Evolutionary conservation across 768 basidiomycete genomes (phyloP).

Genomic region (Xerocomus potaroensis): DNA sequence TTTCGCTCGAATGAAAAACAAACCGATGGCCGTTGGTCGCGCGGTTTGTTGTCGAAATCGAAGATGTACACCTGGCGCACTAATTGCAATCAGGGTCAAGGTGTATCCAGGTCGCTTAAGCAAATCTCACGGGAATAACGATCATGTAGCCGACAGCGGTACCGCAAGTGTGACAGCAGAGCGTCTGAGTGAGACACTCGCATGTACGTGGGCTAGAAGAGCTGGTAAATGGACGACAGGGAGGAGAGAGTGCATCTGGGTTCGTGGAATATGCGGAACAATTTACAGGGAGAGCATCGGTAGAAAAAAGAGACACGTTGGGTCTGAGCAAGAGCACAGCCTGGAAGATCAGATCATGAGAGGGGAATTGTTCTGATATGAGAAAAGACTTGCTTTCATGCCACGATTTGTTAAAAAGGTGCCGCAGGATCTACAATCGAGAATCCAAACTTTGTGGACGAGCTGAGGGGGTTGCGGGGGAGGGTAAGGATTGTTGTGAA

Average conservation of each 20-base stretch:
- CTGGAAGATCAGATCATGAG: constrained; percentile 34
- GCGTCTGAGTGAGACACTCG: constrained; percentile 78
- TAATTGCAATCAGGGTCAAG: constrained; percentile 22
- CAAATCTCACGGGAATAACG: constrained; percentile 50
- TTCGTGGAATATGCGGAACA: constrained; percentile 62
- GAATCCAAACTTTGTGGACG: constrained; percentile 73
- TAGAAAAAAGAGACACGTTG: constrained; percentile 77
- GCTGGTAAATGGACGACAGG: constrained; percentile 34
- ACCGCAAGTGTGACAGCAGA: constrained; percentile 80
- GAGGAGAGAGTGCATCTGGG: constrained; percentile 39
- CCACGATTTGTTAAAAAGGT: constrained; percentile 79
- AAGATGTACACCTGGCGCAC: constrained; percentile 72
- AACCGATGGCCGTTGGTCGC: constrained; percentile 83
- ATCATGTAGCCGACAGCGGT: constrained; percentile 75
- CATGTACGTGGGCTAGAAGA: constrained; percentile 54
- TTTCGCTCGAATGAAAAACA: constrained; percentile 77
- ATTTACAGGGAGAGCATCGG: constrained; percentile 74
- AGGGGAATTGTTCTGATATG: not conserved
- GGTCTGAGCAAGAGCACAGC: constrained; percentile 81
- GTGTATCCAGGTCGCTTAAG: constrained; percentile 2
- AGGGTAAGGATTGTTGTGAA: constrained; percentile 41
- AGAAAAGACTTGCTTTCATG: constrained; percentile 60
- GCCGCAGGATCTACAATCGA: constrained; percentile 71
- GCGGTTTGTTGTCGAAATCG: constrained; percentile 61
- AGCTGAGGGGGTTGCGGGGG: constrained; percentile 38